A percentile compares a stretch with the other conserved stretches of the same genome.
Evolutionary conservation across 805 yeast genomes (phyloP).

Genomic region (Saccharomycopsis lassenensis): DNA sequence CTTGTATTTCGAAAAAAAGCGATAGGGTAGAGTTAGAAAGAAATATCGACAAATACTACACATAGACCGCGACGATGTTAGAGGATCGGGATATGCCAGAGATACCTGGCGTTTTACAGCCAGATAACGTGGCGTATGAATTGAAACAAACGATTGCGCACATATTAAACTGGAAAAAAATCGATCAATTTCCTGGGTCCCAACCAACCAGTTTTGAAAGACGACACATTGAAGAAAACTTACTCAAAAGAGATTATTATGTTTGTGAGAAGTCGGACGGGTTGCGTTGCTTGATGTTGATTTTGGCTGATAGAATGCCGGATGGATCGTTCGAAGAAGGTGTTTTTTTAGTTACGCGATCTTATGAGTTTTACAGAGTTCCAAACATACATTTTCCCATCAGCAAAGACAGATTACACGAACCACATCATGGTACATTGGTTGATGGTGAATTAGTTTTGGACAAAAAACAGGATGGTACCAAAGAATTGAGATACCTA

Average conservation of each 20-base stretch:
- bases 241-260: conserved; percentile 65
- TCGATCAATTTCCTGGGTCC: conserved; percentile 67
- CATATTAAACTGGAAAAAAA: conserved; percentile 43
- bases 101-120: conserved; percentile 77
- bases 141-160: conserved; percentile 59
- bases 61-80: no score
- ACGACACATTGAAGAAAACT: conserved; percentile 51
- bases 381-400: conserved; percentile 80
- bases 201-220: conserved; percentile 90
- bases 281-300: conserved; percentile 65
- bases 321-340: conserved; percentile 77
- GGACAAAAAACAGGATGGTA: conserved; percentile 43
- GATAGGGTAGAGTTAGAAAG: not conserved
- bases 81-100: conserved; percentile 52
- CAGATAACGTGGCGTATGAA: conserved; percentile 58
- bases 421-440: conserved; percentile 76
- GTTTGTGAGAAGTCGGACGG: conserved; percentile 98
- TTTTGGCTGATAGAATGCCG: conserved; percentile 36
- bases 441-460: conserved; percentile 91
- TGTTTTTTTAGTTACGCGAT: conserved; percentile 79
- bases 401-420: conserved; percentile 32
- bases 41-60: not conserved
- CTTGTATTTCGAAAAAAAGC: no score
- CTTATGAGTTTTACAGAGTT: conserved; percentile 72
- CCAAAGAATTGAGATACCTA: conserved; percentile 63